Percentiles rank a stretch among this genome's conserved stretches.
These are phyloP conservation scores for Penicillium sp. DNA, from an alignment of 2,329 filamentous ascomycete genomes.

Conservation along the genomic window DNA sequence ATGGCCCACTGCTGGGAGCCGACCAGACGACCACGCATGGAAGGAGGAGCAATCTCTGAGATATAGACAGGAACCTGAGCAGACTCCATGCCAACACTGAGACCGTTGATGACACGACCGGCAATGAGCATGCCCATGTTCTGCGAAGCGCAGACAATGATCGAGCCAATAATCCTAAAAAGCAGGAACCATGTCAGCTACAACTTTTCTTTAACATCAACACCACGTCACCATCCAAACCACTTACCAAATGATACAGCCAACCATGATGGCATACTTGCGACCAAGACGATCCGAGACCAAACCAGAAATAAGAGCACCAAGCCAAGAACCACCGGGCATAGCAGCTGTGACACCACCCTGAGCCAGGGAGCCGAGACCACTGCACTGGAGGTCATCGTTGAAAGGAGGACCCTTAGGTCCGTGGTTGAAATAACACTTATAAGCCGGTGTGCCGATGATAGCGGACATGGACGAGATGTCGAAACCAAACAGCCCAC, in stretches of 20 bases:
- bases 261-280: conserved; percentile 52
- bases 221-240: background rate
- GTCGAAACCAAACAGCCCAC: conserved; percentile 36
- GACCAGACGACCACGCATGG: conserved; percentile 62
- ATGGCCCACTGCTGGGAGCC: conserved; percentile 75
- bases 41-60: conserved; percentile 61
- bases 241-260: conserved; percentile 48
- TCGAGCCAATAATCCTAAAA: conserved; percentile 53
- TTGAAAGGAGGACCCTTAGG: conserved; percentile 59
- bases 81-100: conserved; percentile 71
- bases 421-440: conserved; percentile 64
- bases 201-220: background rate
- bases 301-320: conserved; percentile 55
- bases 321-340: conserved; percentile 69
- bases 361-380: conserved; percentile 53
- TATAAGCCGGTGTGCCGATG: conserved; percentile 52
- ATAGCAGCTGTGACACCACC: conserved; percentile 70
- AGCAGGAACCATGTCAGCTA: conserved; percentile 36
- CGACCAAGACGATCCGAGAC: conserved; percentile 57
- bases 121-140: conserved; percentile 68
- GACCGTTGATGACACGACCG: conserved; percentile 67
- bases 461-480: conserved; percentile 40
- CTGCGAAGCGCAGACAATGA: conserved; percentile 60
- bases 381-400: conserved; percentile 42
- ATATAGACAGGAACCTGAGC: conserved; percentile 71